Evolutionary conservation across 441 rosid species (phyloP), one percentile per base, ranked within the genome.

Genomic region (Flueggea neowawraea): DNA sequence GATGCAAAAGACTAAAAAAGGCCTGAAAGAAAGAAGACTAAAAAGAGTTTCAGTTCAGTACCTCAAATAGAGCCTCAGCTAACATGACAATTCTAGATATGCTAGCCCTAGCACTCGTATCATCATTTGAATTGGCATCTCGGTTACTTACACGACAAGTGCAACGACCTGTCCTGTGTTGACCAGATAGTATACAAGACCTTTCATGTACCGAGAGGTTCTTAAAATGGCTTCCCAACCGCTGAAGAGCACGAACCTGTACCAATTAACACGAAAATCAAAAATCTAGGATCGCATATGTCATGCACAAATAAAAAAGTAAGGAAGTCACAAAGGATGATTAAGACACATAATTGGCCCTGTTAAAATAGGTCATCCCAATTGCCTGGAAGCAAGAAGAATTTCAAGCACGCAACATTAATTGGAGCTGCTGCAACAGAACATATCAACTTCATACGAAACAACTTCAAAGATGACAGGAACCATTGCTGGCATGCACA

Each of bases 31-130:
- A 15, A 58, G 11, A 11, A 15, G 22, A 12, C 17, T 12, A 15
- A 43, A 39, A 54, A 45, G 15, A 11, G 56, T 48, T 6, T 16
- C 10, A 55, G 50, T 50, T 57, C 57, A 57, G 72, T 65, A 90
- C 98, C 97, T 90, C 98, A 74, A 94, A 94, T 31, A 94, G 77
- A 67, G 98, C 98, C 84, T 94, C 97, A 54, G 97, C 98, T 72
- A 94, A 66, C 95, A 94, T 88, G 57, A 94, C 97, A 56, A 94
- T 90, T 76, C 97, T 87, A 52, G 97, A 94, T 78, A 94, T 86
- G 84, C 99, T 89, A 68, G 97, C 96, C 73, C 99, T 84, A 57
- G 97, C 86, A 73, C 79, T 82, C 10, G 83, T 77, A 69, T 91
- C 91, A 58, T 89, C 87, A 31, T 82, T 84, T 58, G 84, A 67